These are phyloP conservation scores for Phialophora tarda DNA, from an alignment of 2,329 filamentous ascomycete species.

Conservation along the genomic window DNA sequence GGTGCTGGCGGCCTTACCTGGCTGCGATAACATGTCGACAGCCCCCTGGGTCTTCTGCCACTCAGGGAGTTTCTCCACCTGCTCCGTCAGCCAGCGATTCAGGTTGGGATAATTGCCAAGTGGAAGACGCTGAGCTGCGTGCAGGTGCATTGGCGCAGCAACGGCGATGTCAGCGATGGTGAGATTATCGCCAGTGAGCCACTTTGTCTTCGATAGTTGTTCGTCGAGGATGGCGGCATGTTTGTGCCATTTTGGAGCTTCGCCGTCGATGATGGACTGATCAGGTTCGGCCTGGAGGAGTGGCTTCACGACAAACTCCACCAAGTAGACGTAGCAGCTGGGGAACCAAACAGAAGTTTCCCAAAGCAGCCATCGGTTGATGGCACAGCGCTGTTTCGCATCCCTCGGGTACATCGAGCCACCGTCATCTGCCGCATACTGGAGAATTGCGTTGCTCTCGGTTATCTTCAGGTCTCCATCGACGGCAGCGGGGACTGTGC, in stretches of 20 bases:
- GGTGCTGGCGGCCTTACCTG: slow-evolving; percentile 38
- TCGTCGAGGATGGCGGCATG: slow-evolving; percentile 48
- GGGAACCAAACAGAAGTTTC: slow-evolving; percentile 51
- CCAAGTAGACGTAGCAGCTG: slow-evolving; percentile 50
- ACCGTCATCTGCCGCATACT: slow-evolving; percentile 48
- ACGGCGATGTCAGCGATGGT: slow-evolving; percentile 53
- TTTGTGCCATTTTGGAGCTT: slow-evolving; percentile 46
- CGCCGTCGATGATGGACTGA: slow-evolving; percentile 44
- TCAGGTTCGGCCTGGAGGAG: slow-evolving; percentile 47
- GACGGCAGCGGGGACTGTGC: slow-evolving; percentile 49
- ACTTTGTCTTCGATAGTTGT: slow-evolving; percentile 48
- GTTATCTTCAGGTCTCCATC: slow-evolving; percentile 50
- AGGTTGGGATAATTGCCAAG: slow-evolving; percentile 49
- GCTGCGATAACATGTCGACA: slow-evolving; percentile 48
- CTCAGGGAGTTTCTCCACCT: slow-evolving; percentile 47
- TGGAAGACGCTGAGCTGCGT: slow-evolving; percentile 45
- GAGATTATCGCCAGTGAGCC: slow-evolving; percentile 46
- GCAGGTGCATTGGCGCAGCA: slow-evolving; percentile 49
- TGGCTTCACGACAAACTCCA: slow-evolving; percentile 51
- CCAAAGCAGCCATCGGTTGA: slow-evolving; percentile 53
- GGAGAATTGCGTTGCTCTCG: slow-evolving; percentile 52
- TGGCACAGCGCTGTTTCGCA: slow-evolving; percentile 47
- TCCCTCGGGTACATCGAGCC: slow-evolving; percentile 49
- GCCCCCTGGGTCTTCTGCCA: slow-evolving; percentile 50
- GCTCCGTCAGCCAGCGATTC: slow-evolving; percentile 46